These are phyloP conservation scores for Cystobasidium pallidum DNA, from an alignment of 1,284 basidiomycete species.

Conservation along the genomic window DNA sequence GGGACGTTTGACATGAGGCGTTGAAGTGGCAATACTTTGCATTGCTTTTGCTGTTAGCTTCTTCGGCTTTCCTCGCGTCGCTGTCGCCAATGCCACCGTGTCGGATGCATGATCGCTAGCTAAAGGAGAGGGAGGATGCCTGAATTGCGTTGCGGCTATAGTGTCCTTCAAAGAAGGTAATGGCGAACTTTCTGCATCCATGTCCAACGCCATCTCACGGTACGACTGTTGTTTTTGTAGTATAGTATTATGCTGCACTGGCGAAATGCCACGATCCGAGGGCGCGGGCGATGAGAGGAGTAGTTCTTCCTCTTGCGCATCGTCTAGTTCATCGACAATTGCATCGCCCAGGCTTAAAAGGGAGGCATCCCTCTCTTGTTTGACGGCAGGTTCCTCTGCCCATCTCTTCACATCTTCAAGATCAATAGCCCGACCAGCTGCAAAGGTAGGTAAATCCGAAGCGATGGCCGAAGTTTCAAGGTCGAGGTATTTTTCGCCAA, in stretches of 20 bases:
- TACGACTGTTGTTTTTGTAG: slow-evolving; percentile 1
- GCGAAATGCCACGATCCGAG: not conserved
- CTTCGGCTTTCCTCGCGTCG: not conserved
- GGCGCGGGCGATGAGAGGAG: not conserved
- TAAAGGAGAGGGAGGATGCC: slow-evolving; percentile 10
- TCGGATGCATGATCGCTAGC: slow-evolving; percentile 20
- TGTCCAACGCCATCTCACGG: not conserved
- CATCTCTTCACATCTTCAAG: not conserved
- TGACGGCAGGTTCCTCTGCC: not conserved
- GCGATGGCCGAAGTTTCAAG: slow-evolving; percentile 43
- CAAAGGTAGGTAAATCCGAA: slow-evolving; percentile 4
- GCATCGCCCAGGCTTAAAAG: slow-evolving; percentile 5
- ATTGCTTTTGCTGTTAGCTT: not conserved
- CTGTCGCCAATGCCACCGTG: not conserved
- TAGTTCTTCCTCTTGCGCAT: slow-evolving; percentile 21
- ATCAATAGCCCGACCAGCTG: not conserved
- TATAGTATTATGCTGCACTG: not conserved
- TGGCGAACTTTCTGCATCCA: not conserved
- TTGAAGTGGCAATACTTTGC: not conserved
- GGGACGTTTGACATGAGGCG: not conserved
- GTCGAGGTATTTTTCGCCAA: slow-evolving; percentile 12
- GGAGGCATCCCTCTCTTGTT: slow-evolving; percentile 1
- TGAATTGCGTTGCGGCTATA: not conserved
- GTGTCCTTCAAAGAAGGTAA: slow-evolving; percentile 7
- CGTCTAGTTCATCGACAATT: slow-evolving; percentile 28